Percentiles rank a stretch among this genome's conserved stretches.
phyloP scores from a whole-genome alignment of 2,329 filamentous ascomycete genomes.

The Talaromyces sp. region DNA sequence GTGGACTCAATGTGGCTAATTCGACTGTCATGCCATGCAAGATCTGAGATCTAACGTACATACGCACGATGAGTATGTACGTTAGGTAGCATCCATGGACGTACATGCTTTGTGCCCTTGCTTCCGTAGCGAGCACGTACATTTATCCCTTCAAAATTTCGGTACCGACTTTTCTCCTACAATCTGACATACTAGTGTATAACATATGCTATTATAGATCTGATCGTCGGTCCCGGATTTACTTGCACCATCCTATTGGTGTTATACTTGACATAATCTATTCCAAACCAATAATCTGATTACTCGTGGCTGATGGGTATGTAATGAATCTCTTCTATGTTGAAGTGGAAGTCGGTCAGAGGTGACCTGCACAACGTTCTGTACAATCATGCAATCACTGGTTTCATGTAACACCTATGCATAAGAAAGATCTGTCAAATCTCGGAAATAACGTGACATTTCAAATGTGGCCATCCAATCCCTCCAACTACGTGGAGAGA shows the following conservation, averaged over 20 bases:
- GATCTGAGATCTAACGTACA: neutral
- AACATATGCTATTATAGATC: neutral
- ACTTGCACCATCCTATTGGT: neutral
- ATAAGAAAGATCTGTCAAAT: no score
- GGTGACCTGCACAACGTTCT: neutral
- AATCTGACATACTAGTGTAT: neutral
- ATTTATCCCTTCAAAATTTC: neutral
- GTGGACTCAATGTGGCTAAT: neutral
- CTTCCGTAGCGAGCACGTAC: neutral
- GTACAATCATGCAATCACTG: neutral
- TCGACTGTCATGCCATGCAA: neutral
- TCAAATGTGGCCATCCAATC: no score
- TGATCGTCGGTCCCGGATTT: neutral
- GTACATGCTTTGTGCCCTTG: neutral
- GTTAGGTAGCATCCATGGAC: neutral
- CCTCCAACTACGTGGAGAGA: no score
- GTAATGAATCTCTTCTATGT: neutral
- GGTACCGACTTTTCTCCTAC: neutral
- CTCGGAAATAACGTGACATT: no score
- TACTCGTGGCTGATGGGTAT: neutral
- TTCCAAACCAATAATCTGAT: neutral
- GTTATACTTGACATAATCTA: neutral
- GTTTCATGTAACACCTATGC: no score
- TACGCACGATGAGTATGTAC: neutral
- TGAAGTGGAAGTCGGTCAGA: neutral